phyloP scores from a whole-genome alignment of 2,329 filamentous ascomycete genomes.

The Colletotrichum sp. region DNA sequence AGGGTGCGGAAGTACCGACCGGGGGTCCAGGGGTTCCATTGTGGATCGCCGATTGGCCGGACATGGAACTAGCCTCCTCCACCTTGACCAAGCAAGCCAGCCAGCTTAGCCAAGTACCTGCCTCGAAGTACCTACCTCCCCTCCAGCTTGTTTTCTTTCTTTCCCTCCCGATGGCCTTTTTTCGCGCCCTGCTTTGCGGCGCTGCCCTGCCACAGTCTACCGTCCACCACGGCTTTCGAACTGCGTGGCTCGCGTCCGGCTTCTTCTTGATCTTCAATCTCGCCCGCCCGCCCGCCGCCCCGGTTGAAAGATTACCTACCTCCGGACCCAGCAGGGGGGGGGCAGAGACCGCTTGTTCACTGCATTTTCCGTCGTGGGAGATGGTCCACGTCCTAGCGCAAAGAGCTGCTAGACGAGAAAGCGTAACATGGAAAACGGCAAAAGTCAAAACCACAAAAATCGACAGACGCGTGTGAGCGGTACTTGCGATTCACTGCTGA shows the following conservation, averaged over 20 bases:
- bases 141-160: not conserved
- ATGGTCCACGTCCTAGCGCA: not conserved
- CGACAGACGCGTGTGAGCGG: not conserved
- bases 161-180: not conserved
- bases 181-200: not conserved
- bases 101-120: not conserved
- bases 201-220: not conserved
- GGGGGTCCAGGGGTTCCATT: not conserved
- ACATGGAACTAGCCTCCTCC: not conserved
- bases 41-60: slow-evolving; percentile 16
- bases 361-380: not conserved
- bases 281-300: not conserved
- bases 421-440: not conserved
- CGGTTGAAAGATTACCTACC: not conserved
- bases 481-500: not conserved
- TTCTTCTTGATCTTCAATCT: not conserved
- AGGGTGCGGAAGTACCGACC: slow-evolving; percentile 1
- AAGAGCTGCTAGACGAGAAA: not conserved
- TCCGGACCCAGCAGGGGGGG: not conserved
- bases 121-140: not conserved
- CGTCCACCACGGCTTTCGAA: not conserved
- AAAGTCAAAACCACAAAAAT: not conserved
- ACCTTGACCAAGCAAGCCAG: not conserved
- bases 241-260: not conserved
- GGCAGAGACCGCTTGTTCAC: not conserved